phyloP scores from a whole-genome alignment of 306 rosid genomes.

The Potentilla sterilis region DNA sequence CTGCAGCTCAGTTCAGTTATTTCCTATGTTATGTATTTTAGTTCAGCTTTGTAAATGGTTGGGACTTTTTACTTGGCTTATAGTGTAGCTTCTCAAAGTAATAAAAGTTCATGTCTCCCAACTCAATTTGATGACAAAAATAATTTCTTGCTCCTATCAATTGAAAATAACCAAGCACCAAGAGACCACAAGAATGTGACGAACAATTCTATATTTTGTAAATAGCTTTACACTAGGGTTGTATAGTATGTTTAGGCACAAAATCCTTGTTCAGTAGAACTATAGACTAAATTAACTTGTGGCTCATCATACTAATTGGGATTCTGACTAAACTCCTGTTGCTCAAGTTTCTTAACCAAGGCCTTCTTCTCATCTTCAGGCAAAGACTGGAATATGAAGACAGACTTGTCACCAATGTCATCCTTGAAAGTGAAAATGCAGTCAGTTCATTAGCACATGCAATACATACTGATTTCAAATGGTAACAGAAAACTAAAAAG shows the following conservation, averaged over 20 bases:
- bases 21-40: not conserved
- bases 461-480: not conserved
- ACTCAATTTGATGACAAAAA: not conserved
- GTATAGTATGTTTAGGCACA: not conserved
- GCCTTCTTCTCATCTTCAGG: slow-evolving; percentile 57
- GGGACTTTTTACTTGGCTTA: not conserved
- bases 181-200: not conserved
- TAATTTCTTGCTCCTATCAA: not conserved
- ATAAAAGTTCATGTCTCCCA: not conserved
- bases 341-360: slow-evolving; percentile 67
- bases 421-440: slow-evolving; percentile 44
- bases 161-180: not conserved
- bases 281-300: not conserved
- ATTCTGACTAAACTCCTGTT: slow-evolving; percentile 30
- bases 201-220: not conserved
- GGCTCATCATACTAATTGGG: slow-evolving; percentile 17
- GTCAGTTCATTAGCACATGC: slow-evolving; percentile 20
- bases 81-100: not conserved
- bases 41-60: not conserved
- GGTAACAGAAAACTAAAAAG: slow-evolving; percentile 4
- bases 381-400: slow-evolving; percentile 75
- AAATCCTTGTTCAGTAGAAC: slow-evolving; percentile 6
- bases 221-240: slow-evolving; percentile 10
- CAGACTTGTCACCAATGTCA: slow-evolving; percentile 93
- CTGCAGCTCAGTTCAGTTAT: not conserved